Evolutionary conservation across 768 basidiomycete species (phyloP).

Genomic region (Boletus tylopilopsis): DNA sequence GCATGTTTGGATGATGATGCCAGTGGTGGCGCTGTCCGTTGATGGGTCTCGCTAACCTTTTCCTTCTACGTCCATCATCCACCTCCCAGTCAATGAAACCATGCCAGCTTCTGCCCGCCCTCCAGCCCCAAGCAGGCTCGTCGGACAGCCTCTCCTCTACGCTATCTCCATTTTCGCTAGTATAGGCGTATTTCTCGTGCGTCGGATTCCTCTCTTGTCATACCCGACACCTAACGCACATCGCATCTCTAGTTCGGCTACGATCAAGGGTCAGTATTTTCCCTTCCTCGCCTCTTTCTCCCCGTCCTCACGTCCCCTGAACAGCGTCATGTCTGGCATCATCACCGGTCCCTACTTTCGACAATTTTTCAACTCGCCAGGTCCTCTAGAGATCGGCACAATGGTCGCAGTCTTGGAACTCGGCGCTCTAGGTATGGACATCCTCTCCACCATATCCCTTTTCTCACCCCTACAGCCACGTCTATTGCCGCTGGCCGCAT

Average conservation of each 20-base stretch:
- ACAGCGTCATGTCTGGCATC: constrained; percentile 85
- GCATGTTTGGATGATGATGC: too few relatives aligned
- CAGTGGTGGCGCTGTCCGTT: too few relatives aligned
- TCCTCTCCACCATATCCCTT: background rate
- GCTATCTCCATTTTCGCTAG: constrained; percentile 78
- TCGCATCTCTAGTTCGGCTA: constrained; percentile 60
- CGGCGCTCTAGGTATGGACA: constrained; percentile 75
- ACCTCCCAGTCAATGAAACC: constrained; percentile 40
- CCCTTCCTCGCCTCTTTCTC: constrained; percentile 1
- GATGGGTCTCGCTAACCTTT: constrained; percentile 2
- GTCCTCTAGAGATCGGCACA: constrained; percentile 73
- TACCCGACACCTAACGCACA: constrained; percentile 1
- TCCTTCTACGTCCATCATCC: constrained; percentile 17
- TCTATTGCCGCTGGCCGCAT: constrained; percentile 86
- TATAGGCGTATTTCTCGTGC: constrained; percentile 80
- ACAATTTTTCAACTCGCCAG: constrained; percentile 78
- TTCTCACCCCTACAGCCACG: constrained; percentile 52
- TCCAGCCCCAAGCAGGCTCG: constrained; percentile 49
- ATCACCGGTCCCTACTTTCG: constrained; percentile 85
- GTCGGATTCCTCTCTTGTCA: constrained; percentile 26
- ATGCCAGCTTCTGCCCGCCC: constrained; percentile 42
- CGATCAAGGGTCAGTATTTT: constrained; percentile 67
- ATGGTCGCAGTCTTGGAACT: constrained; percentile 96
- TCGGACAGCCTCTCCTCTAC: constrained; percentile 76
- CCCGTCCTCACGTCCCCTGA: constrained; percentile 3